Conservation (phyloP, 139 green algal genomes). For the Pseudopediastrum boryanum region DNA sequence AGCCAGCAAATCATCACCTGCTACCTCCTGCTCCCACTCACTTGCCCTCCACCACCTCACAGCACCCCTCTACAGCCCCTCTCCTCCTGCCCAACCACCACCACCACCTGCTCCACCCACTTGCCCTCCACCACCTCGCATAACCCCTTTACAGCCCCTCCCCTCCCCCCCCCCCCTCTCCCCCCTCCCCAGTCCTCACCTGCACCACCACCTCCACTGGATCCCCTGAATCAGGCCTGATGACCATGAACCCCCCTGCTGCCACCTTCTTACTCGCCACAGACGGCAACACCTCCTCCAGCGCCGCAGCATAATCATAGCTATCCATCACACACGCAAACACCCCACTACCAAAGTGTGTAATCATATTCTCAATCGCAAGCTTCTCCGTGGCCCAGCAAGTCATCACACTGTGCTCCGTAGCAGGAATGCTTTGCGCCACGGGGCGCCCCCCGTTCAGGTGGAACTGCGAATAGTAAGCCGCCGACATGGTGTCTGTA, state of each 20-base stretch:
- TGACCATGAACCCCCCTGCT: constrained; percentile 82
- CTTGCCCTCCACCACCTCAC: too few species aligned
- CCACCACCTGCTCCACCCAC: too few species aligned
- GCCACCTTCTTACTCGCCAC: constrained; percentile 65
- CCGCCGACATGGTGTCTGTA: constrained; percentile 87
- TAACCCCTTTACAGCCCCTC: too few species aligned
- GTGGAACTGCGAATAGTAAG: constrained; percentile 90
- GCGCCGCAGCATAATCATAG: constrained; percentile 87
- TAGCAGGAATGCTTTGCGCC: constrained; percentile 81
- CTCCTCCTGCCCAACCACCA: too few species aligned
- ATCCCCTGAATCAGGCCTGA: constrained; percentile 89
- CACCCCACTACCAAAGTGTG: constrained; percentile 70
- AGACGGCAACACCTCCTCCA: constrained; percentile 77
- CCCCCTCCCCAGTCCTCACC: too few species aligned
- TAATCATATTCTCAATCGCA: constrained; percentile 91
- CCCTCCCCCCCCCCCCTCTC: too few species aligned
- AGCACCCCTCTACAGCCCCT: too few species aligned
- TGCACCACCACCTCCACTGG: constrained; percentile 80
- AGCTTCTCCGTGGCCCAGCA: constrained; percentile 79
- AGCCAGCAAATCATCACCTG: too few species aligned
- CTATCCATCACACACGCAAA: constrained; percentile 91
- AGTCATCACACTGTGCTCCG: constrained; percentile 94
- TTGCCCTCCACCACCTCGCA: too few species aligned
- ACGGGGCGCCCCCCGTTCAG: constrained; percentile 85
- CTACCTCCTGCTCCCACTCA: too few species aligned